Evolutionary conservation across 2,329 filamentous ascomycete species (phyloP), one percentile per base, ranked within the genome.

Genomic region (Nemania serpens): DNA sequence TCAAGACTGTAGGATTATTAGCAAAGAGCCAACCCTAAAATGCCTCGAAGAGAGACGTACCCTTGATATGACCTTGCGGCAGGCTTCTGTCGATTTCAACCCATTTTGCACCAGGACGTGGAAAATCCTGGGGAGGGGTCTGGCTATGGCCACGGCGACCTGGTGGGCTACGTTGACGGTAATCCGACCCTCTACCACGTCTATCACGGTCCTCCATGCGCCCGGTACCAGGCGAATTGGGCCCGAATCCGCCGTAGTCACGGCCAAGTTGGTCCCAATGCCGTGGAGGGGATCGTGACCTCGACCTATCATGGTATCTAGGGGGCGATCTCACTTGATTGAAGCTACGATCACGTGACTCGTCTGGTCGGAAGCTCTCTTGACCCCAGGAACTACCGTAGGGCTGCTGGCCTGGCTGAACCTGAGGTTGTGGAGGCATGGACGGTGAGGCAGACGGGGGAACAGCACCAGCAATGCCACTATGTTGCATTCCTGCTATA

Each of bases 151-250:
- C 86, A 70, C 87, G 86, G 65, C 89, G 88, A 58, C 86, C 85
- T 57, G 86, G 82, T 47, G 93, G 93, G 71, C 91, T 96, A 72
- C 95, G 91, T 74, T 97, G 93, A 66, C 94, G 91, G 78, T 96
- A 97, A 41, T 93, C 87, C 56, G 82, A 78, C 61, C 81, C 83
- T 62, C 86, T 82, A 42, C 84, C 82, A 55, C 82, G 77, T 65
- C 81, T 81, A 51, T 84, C 82, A 64, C 79, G 79, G 45, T 83
- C 82, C 64, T 87, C 84, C 59, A 81, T 81, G 53, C 82, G 82
- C 60, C 84, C 84, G 67, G 84, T 82, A 58, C 84, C 84, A 37
- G 87, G 85, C 17, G 87, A 88, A 71, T 88, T 86, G 62, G 85
- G 88, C 62, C 90, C 88, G 77, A 91, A 94, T 55, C 89, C 86